phyloP scores from a whole-genome alignment of 495 filamentous ascomycete genomes.

The Hyaloscypha finlandica region DNA sequence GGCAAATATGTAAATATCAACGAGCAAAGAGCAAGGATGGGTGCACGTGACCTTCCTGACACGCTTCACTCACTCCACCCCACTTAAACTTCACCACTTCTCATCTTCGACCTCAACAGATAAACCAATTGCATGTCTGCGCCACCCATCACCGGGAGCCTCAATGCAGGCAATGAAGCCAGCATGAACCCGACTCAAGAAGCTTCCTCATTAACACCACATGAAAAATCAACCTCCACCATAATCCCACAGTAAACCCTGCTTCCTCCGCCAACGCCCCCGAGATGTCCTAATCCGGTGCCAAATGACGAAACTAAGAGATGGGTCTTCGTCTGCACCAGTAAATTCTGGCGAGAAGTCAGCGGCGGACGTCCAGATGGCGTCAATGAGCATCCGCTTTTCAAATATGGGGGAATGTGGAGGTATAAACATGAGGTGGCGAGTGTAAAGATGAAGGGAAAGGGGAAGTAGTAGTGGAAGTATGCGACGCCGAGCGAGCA shows the following conservation, averaged over 20 bases:
- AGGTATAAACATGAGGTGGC: conserved; percentile 14
- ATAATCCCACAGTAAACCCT: conserved; percentile 6
- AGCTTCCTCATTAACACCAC: background rate
- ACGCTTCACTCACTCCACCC: too few species aligned
- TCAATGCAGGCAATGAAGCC: background rate
- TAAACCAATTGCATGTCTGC: background rate
- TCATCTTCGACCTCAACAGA: too few species aligned
- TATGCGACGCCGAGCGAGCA: background rate
- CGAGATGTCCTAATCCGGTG: conserved; percentile 11
- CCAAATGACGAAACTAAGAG: conserved; percentile 11
- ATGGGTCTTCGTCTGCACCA: conserved; percentile 12
- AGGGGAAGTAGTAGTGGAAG: conserved; percentile 2
- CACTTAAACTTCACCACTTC: too few species aligned
- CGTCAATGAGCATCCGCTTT: background rate
- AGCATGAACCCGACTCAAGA: background rate
- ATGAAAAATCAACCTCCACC: background rate
- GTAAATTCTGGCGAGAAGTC: conserved; percentile 6
- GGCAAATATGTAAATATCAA: too few species aligned
- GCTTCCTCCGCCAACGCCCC: background rate
- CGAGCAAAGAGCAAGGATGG: too few species aligned
- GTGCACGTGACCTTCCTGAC: too few species aligned
- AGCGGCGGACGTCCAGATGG: conserved; percentile 7
- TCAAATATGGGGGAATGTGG: conserved; percentile 13
- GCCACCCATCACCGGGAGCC: background rate
- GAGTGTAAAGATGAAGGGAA: conserved; percentile 14